A percentile compares a stretch with the other conserved stretches of the same genome.
Conservation (phyloP, 176 grass and related monocot genomes). For the Aegilops bicornis region DNA sequence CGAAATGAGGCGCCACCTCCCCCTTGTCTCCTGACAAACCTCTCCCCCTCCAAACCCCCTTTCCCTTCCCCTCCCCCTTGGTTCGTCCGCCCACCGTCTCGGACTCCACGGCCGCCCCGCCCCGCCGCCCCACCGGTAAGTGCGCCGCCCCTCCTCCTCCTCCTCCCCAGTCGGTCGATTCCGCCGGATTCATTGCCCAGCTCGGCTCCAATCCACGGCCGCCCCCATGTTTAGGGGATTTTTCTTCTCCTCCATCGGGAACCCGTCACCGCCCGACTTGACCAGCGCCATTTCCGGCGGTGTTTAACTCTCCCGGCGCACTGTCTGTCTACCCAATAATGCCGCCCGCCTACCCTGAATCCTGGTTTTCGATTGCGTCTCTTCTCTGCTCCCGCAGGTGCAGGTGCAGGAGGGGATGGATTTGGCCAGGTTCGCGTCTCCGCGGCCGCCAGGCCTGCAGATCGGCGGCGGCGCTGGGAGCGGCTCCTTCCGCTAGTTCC, state of each 20-base stretch:
- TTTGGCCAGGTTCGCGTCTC: constrained; percentile 45
- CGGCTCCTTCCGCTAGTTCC: no score
- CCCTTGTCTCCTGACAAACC: neutral
- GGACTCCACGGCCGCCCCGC: neutral
- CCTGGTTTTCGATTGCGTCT: neutral
- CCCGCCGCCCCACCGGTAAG: neutral
- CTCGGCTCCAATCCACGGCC: neutral
- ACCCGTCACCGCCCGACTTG: neutral
- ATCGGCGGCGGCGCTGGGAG: no score
- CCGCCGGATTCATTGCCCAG: neutral
- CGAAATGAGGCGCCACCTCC: neutral
- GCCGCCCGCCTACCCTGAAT: neutral
- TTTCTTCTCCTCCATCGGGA: neutral
- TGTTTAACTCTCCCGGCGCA: neutral
- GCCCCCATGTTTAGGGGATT: neutral
- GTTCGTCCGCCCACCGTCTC: neutral
- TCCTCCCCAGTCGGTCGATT: neutral
- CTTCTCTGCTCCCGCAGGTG: neutral
- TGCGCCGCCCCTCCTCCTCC: neutral
- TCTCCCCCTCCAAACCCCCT: neutral
- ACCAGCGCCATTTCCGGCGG: neutral
- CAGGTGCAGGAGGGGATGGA: constrained; percentile 40
- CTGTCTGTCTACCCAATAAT: neutral
- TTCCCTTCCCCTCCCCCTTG: neutral
- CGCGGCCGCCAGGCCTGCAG: constrained; percentile 21